phyloP scores from a whole-genome alignment of 768 basidiomycete species.

The Tephrocybe sp. region DNA sequence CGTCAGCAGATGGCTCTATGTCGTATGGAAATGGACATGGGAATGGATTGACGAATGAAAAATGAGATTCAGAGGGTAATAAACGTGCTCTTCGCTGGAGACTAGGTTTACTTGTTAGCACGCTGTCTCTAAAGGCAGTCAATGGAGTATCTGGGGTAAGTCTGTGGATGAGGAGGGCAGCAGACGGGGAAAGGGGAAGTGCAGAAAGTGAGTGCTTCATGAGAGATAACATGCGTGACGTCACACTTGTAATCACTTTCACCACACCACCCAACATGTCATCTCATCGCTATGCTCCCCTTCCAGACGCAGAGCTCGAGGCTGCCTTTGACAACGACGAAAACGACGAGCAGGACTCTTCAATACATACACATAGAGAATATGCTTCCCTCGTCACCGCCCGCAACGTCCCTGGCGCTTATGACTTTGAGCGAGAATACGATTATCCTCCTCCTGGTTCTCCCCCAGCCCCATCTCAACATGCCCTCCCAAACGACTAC shows the following conservation, averaged over 20 bases:
- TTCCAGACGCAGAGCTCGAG: constrained; percentile 24
- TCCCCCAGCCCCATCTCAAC: constrained; percentile 57
- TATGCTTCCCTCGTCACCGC: not conserved
- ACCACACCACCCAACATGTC: not conserved
- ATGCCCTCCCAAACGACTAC: constrained; percentile 60
- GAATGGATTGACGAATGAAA: constrained; percentile 79
- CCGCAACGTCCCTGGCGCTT: constrained; percentile 41
- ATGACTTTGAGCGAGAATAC: constrained; percentile 82
- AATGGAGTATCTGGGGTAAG: constrained; percentile 59
- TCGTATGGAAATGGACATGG: constrained; percentile 82
- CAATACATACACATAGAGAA: not conserved
- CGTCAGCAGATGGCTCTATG: constrained; percentile 50
- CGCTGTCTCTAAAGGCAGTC: constrained; percentile 44
- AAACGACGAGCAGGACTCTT: constrained; percentile 13
- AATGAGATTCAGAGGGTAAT: constrained; percentile 58
- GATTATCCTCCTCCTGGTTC: constrained; percentile 79
- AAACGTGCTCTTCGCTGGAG: constrained; percentile 69
- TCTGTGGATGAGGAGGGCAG: constrained; percentile 40
- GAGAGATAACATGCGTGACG: too few relatives aligned
- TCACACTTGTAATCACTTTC: too few relatives aligned
- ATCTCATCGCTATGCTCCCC: constrained; percentile 1
- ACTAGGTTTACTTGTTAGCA: constrained; percentile 54
- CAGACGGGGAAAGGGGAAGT: constrained; percentile 42
- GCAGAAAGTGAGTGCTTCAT: constrained; percentile 28
- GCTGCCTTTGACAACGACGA: constrained; percentile 27